Percentiles rank a stretch among this genome's conserved stretches.
Conservation (phyloP, 1,284 basidiomycete species). For the Malassezia brasiliensis region DNA sequence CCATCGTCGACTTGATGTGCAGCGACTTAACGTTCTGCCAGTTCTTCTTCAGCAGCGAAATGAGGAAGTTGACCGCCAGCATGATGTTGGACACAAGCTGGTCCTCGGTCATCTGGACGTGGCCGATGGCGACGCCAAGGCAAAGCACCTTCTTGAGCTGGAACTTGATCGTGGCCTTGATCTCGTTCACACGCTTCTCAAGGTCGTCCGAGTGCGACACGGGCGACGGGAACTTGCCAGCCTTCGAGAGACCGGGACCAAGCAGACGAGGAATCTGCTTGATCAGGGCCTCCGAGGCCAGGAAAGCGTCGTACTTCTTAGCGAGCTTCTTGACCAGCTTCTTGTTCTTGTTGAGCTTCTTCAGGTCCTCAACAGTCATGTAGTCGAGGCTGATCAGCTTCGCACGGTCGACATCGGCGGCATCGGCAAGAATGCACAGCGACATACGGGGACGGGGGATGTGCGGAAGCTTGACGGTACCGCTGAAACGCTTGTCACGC, state of each 20-base stretch:
- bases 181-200: slow-evolving; percentile 80
- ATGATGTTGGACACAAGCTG: slow-evolving; percentile 94
- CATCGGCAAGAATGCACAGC: slow-evolving; percentile 98
- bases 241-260: slow-evolving; percentile 98
- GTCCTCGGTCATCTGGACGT: slow-evolving; percentile 95
- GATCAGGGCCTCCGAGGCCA: slow-evolving; percentile 94
- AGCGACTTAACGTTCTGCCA: slow-evolving; percentile 99
- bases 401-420: slow-evolving; percentile 94
- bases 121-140: slow-evolving; percentile 95
- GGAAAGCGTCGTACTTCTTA: slow-evolving; percentile 99
- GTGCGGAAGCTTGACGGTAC: slow-evolving; percentile 67
- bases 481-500: slow-evolving; percentile 49
- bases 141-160: slow-evolving; percentile 89
- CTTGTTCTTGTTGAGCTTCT: slow-evolving; percentile 99
- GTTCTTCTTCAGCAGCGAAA: slow-evolving; percentile 98
- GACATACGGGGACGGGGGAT: slow-evolving; percentile 97
- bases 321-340: slow-evolving; percentile 99
- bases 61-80: slow-evolving; percentile 98
- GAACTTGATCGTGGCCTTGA: slow-evolving; percentile 79
- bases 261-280: slow-evolving; percentile 99
- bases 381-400: slow-evolving; percentile 92
- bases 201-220: slow-evolving; percentile 90
- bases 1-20: slow-evolving; percentile 98
- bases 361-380: slow-evolving; percentile 98
- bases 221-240: slow-evolving; percentile 94